Evolutionary conservation across 169 alveolate genomes (phyloP).

Genomic region (Plasmodium billcollinsi): DNA sequence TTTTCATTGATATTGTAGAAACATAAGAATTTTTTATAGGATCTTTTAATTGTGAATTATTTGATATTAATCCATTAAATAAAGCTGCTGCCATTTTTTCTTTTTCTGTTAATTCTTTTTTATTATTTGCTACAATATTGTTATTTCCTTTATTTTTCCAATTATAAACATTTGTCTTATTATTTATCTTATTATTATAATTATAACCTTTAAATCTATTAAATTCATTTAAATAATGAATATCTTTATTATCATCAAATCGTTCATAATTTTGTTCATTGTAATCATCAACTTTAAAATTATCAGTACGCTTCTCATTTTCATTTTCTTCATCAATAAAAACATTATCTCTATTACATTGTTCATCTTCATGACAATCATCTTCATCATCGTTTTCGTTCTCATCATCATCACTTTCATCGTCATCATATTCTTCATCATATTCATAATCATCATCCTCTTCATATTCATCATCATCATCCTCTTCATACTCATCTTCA

Average conservation of each 20-base stretch:
- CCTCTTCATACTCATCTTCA: conserved; percentile 1
- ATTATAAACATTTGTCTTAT: conserved; percentile 7
- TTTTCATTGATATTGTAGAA: conserved; percentile 37
- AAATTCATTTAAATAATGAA: conserved; percentile 14
- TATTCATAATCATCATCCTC: conserved; percentile 13
- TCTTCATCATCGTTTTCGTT: conserved; percentile 9
- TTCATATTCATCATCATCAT: neutral
- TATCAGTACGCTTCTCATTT: conserved; percentile 57
- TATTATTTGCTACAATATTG: neutral
- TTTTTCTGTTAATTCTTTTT: conserved; percentile 49
- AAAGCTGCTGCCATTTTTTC: conserved; percentile 80
- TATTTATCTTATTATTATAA: conserved; percentile 12
- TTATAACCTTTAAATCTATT: neutral
- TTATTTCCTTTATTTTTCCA: neutral
- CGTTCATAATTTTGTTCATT: conserved; percentile 51
- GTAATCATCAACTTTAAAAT: neutral
- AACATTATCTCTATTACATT: neutral
- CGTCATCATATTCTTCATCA: conserved; percentile 19
- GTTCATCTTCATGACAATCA: conserved; percentile 9
- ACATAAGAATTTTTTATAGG: conserved; percentile 34
- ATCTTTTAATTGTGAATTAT: conserved; percentile 17
- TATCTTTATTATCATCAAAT: conserved; percentile 17
- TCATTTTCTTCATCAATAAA: conserved; percentile 14
- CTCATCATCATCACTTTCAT: conserved; percentile 45
- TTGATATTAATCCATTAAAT: conserved; percentile 72